Percentiles rank a stretch among this genome's conserved stretches.
phyloP scores from a whole-genome alignment of 208 protist genomes.

The Crithidia brevicula region DNA sequence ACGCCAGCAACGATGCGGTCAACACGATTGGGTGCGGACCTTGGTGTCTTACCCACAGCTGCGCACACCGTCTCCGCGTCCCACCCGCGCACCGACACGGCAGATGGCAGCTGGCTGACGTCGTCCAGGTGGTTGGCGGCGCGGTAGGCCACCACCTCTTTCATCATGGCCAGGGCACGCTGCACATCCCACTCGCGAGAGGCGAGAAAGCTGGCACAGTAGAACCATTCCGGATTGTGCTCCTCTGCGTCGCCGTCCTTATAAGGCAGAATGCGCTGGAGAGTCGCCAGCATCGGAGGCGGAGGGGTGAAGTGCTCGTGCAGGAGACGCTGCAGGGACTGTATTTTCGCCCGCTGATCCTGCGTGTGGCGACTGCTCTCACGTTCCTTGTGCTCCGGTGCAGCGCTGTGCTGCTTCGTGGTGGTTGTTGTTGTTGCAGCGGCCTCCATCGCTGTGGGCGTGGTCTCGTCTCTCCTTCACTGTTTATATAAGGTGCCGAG shows the following conservation, averaged over 20 bases:
- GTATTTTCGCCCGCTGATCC: slow-evolving; percentile 47
- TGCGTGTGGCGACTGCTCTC: background rate
- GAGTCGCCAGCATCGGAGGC: slow-evolving; percentile 1
- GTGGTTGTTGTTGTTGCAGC: too few species aligned
- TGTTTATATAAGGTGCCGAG: too few species aligned
- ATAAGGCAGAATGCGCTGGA: slow-evolving; percentile 5
- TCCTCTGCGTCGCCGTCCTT: slow-evolving; percentile 11
- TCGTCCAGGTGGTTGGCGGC: slow-evolving; percentile 41
- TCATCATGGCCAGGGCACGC: slow-evolving; percentile 57
- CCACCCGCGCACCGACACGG: slow-evolving; percentile 58
- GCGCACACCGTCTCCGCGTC: slow-evolving; percentile 29
- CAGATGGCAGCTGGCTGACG: slow-evolving; percentile 36
- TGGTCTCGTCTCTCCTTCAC: too few species aligned
- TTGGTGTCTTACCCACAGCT: background rate
- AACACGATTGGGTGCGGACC: slow-evolving; percentile 9
- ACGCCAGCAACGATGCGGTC: slow-evolving; percentile 41
- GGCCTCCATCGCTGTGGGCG: too few species aligned
- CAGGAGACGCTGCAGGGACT: slow-evolving; percentile 42
- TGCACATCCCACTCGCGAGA: slow-evolving; percentile 61
- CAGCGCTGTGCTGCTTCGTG: background rate
- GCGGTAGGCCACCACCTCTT: slow-evolving; percentile 40
- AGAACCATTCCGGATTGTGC: slow-evolving; percentile 34
- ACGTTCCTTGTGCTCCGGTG: background rate
- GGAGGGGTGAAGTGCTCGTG: slow-evolving; percentile 31
- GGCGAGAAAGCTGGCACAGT: slow-evolving; percentile 52